phyloP scores from a whole-genome alignment of 306 rosid species.

The Geum urbanum region DNA sequence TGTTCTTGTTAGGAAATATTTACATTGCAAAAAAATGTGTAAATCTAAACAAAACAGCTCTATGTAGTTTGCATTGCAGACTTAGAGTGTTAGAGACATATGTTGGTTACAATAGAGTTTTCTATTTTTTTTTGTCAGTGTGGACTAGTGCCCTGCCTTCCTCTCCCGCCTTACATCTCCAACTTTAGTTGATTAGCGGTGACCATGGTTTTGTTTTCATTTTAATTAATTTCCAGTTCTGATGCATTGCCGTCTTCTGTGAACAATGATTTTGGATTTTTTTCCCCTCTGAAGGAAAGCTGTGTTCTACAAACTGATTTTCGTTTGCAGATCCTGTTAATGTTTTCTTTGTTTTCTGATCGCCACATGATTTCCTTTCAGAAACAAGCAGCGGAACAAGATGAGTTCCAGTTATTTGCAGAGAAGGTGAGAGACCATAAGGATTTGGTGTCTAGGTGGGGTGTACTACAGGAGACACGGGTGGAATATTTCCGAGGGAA shows the following conservation, averaged over 20 bases:
- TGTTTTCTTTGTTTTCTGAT: conserved; percentile 8
- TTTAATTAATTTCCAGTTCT: not conserved
- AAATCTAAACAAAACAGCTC: not conserved
- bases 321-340: not conserved
- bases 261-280: conserved; percentile 4
- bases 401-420: conserved; percentile 81
- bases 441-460: conserved; percentile 90
- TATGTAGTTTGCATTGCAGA: not conserved
- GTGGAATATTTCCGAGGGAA: conserved; percentile 96
- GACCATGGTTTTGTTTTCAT: not conserved
- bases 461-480: conserved; percentile 93
- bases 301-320: conserved; percentile 14
- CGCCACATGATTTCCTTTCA: conserved; percentile 29
- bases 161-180: not conserved
- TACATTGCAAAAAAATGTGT: not conserved
- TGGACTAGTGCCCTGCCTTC: not conserved
- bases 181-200: conserved; percentile 1
- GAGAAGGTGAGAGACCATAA: conserved; percentile 95
- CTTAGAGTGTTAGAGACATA: not conserved
- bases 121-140: not conserved
- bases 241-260: not conserved
- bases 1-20: not conserved
- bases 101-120: not conserved
- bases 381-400: conserved; percentile 82
- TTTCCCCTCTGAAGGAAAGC: not conserved